A percentile compares a stretch with the other conserved stretches of the same genome.
phyloP scores from a whole-genome alignment of 2,329 filamentous ascomycete species.

The Ophiostoma sp. region DNA sequence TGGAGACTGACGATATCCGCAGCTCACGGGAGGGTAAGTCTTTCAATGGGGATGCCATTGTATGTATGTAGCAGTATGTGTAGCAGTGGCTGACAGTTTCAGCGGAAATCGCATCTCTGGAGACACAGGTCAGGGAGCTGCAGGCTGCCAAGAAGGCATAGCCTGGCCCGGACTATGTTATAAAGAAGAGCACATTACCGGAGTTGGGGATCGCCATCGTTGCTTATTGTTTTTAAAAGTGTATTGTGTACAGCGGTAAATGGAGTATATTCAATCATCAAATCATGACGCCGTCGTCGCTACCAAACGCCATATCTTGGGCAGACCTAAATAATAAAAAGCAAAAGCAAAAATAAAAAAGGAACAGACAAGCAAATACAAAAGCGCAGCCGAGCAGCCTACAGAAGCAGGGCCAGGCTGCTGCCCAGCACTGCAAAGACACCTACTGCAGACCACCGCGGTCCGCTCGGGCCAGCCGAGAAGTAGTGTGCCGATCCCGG shows the following conservation, averaged over 20 bases:
- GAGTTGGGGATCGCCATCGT: background rate
- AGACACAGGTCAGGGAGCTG: slow-evolving; percentile 38
- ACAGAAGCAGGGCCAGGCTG: background rate
- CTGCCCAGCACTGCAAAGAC: slow-evolving; percentile 14
- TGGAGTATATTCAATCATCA: background rate
- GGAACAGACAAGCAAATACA: background rate
- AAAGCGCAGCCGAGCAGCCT: background rate
- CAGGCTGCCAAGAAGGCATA: slow-evolving; percentile 27
- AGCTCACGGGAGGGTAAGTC: slow-evolving; percentile 51
- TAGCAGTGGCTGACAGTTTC: background rate
- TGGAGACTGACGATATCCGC: slow-evolving; percentile 66
- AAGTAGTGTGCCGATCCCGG: slow-evolving; percentile 54
- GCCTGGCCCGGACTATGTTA: no score
- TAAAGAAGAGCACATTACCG: background rate
- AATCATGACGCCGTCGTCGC: slow-evolving; percentile 10
- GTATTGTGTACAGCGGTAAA: background rate
- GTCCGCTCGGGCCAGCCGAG: slow-evolving; percentile 31
- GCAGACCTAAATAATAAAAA: background rate
- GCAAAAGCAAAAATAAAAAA: background rate
- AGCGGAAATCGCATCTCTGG: slow-evolving; percentile 36
- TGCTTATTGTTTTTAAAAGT: background rate
- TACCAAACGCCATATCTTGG: slow-evolving; percentile 2
- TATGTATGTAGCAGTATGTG: background rate
- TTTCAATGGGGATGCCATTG: background rate
- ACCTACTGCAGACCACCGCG: slow-evolving; percentile 15